These are phyloP conservation scores for Rutstroemia sp. DNA, from an alignment of 2,329 filamentous ascomycete genomes.

Conservation along the genomic window DNA sequence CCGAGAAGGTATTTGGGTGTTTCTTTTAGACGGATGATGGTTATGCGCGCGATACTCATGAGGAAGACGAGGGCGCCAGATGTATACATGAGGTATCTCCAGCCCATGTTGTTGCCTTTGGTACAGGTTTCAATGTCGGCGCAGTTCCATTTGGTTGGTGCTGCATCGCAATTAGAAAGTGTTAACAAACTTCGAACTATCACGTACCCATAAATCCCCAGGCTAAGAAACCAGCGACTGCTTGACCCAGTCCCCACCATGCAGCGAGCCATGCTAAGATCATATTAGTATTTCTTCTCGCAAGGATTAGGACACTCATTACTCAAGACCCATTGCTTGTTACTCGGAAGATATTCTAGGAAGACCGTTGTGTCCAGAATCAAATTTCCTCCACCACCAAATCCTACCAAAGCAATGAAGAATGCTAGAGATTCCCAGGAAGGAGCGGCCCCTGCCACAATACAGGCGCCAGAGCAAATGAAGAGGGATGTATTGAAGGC, in stretches of 20 bases:
- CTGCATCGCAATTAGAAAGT: slow-evolving; percentile 3
- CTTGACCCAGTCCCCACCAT: slow-evolving; percentile 40
- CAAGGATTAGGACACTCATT: not conserved
- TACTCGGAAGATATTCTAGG: slow-evolving; percentile 47
- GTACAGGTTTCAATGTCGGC: slow-evolving; percentile 33
- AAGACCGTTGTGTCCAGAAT: slow-evolving; percentile 45
- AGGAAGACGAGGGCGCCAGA: slow-evolving; percentile 46
- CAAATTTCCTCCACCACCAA: slow-evolving; percentile 57
- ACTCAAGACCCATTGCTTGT: slow-evolving; percentile 56
- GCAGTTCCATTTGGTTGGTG: slow-evolving; percentile 40
- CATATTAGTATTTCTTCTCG: slow-evolving; percentile 1
- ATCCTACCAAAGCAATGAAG: slow-evolving; percentile 55
- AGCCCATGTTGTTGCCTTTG: slow-evolving; percentile 45
- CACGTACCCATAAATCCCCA: slow-evolving; percentile 23
- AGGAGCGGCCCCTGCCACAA: slow-evolving; percentile 59
- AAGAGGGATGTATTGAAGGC: slow-evolving; percentile 64
- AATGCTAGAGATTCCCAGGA: slow-evolving; percentile 58
- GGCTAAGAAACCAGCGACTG: slow-evolving; percentile 25
- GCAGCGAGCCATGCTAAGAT: slow-evolving; percentile 44
- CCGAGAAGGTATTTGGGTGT: slow-evolving; percentile 50
- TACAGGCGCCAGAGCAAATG: slow-evolving; percentile 52
- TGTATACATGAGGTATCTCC: slow-evolving; percentile 50
- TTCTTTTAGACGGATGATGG: slow-evolving; percentile 45
- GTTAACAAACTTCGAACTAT: not conserved
- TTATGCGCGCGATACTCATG: slow-evolving; percentile 44